Evolutionary conservation across 2,329 filamentous ascomycete species (phyloP).

Genomic region (Aureobasidium sp.): DNA sequence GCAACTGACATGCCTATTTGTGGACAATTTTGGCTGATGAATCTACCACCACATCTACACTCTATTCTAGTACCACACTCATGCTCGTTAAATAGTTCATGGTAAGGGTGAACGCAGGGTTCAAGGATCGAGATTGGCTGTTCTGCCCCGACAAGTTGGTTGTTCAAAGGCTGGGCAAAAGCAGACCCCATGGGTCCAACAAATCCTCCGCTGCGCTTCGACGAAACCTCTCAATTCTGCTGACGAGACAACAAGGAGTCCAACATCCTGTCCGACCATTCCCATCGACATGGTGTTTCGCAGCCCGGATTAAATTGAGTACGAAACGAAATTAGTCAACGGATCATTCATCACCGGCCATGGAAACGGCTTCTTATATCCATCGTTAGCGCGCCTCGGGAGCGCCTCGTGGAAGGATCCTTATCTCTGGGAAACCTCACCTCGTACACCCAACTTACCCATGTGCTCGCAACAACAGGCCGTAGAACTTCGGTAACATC

Average conservation of each 20-base stretch:
- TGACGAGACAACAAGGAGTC: constrained; percentile 2
- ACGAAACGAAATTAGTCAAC: constrained; percentile 15
- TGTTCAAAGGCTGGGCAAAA: constrained; percentile 6
- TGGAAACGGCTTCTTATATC: constrained; percentile 10
- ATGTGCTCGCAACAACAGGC: constrained; percentile 6
- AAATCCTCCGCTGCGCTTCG: background rate
- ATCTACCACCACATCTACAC: background rate
- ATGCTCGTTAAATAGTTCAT: background rate
- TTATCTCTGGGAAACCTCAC: constrained; percentile 11
- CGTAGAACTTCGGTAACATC: background rate
- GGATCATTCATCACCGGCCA: background rate
- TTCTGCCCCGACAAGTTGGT: background rate
- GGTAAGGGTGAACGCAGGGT: background rate
- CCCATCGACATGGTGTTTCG: background rate
- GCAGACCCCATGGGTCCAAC: background rate
- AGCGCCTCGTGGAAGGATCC: constrained; percentile 12
- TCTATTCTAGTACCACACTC: background rate
- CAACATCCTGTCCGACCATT: background rate
- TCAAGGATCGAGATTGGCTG: background rate
- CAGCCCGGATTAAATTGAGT: background rate
- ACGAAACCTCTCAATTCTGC: constrained; percentile 3
- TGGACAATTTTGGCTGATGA: background rate
- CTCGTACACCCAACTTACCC: background rate
- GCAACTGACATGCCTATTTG: background rate
- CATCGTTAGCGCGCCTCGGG: constrained; percentile 1